phyloP scores from a whole-genome alignment of 805 yeast species.

The Saturnispora kantuleensis region DNA sequence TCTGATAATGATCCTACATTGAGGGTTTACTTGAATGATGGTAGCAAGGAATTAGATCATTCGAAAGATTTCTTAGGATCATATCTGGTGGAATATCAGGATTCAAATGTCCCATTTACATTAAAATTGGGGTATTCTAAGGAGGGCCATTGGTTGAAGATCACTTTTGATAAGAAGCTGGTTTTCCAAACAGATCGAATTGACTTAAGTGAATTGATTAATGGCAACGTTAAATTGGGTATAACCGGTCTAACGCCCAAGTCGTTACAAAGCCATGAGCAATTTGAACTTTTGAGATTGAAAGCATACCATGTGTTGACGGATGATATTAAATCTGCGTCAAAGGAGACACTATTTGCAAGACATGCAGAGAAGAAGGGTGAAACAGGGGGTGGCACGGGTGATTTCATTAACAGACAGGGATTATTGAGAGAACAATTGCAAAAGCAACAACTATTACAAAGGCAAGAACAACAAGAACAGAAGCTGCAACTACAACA shows the following conservation, averaged over 20 bases:
- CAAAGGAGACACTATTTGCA: conserved; percentile 20
- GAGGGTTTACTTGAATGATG: conserved; percentile 54
- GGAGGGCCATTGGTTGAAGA: conserved; percentile 30
- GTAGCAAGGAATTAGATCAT: conserved; percentile 28
- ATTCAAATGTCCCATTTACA: conserved; percentile 61
- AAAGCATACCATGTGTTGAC: conserved; percentile 42
- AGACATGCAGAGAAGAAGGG: conserved; percentile 13
- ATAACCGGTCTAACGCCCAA: conserved; percentile 38
- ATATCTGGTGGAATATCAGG: conserved; percentile 39
- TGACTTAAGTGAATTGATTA: conserved; percentile 29
- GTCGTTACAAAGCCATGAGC: conserved; percentile 34
- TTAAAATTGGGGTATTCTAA: conserved; percentile 51
- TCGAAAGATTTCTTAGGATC: conserved; percentile 22
- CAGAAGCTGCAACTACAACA: too few relatives aligned
- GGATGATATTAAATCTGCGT: conserved; percentile 17
- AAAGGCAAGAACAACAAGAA: too few relatives aligned
- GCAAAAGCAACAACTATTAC: too few relatives aligned
- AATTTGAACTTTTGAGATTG: conserved; percentile 55
- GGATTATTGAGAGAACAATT: background rate
- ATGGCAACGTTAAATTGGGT: conserved; percentile 38
- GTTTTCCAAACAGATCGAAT: conserved; percentile 58
- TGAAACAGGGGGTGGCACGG: background rate
- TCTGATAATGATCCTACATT: conserved; percentile 39
- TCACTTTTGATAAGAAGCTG: conserved; percentile 64
- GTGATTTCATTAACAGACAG: background rate